These are phyloP conservation scores for Fonsecaea multimorphosa DNA, from an alignment of 2,329 filamentous ascomycete genomes.

Conservation along the genomic window DNA sequence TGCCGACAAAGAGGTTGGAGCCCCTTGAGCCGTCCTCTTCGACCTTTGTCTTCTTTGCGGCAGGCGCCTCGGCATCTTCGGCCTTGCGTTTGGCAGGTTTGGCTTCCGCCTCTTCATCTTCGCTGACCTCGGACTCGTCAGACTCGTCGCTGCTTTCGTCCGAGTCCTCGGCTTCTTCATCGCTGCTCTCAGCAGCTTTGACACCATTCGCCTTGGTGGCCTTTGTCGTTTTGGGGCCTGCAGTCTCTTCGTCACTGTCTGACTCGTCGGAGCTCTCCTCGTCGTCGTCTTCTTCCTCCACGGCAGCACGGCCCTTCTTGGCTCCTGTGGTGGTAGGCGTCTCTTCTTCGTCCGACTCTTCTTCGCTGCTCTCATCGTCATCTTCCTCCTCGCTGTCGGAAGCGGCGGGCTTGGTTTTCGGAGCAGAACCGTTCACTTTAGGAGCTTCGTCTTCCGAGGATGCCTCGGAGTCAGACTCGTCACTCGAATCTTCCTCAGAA, in stretches of 20 bases:
- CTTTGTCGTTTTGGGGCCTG: slow-evolving; percentile 21
- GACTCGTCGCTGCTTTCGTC: slow-evolving; percentile 38
- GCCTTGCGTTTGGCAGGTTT: slow-evolving; percentile 55
- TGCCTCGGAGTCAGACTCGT: slow-evolving; percentile 44
- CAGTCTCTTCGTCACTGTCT: slow-evolving; percentile 36
- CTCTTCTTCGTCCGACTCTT: slow-evolving; percentile 41
- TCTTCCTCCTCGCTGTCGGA: slow-evolving; percentile 36
- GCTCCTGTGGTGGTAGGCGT: slow-evolving; percentile 1
- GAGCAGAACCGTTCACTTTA: slow-evolving; percentile 32
- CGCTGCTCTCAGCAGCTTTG: slow-evolving; percentile 21
- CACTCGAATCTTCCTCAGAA: slow-evolving; percentile 45
- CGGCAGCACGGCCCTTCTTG: slow-evolving; percentile 4
- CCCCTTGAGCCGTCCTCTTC: slow-evolving; percentile 55
- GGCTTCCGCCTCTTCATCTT: slow-evolving; percentile 41
- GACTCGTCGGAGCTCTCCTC: slow-evolving; percentile 44
- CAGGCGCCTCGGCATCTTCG: slow-evolving; percentile 50
- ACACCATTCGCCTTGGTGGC: slow-evolving; percentile 14
- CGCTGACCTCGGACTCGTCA: slow-evolving; percentile 39
- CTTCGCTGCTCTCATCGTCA: slow-evolving; percentile 34
- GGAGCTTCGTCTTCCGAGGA: slow-evolving; percentile 39
- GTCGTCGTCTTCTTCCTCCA: slow-evolving; percentile 25
- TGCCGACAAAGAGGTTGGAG: slow-evolving; percentile 82
- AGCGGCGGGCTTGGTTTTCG: slow-evolving; percentile 29
- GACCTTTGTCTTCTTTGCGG: slow-evolving; percentile 62
- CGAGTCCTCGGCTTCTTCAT: slow-evolving; percentile 8